Percentiles rank a stretch among this genome's conserved stretches.
Evolutionary conservation across 2,329 filamentous ascomycete species (phyloP).

Genomic region (Diplodia intermedia): DNA sequence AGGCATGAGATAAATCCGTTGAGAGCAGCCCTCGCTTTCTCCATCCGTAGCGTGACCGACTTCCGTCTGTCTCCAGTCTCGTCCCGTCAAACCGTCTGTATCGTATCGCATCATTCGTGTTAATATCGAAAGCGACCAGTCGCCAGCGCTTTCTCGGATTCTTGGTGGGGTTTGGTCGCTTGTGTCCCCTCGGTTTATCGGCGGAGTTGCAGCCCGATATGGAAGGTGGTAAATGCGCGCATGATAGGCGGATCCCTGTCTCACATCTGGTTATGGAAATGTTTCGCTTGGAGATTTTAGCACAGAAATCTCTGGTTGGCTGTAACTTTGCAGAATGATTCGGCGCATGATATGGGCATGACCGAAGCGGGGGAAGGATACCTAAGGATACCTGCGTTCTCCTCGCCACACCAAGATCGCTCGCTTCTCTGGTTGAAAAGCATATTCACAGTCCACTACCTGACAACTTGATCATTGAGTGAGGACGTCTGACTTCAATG

Average conservation of each 20-base stretch:
- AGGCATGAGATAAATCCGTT: background rate
- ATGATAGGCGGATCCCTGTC: conserved; percentile 8
- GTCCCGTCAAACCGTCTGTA: background rate
- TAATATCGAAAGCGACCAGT: background rate
- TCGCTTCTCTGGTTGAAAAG: too few relatives aligned
- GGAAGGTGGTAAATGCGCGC: conserved; percentile 25
- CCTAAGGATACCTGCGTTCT: too few relatives aligned
- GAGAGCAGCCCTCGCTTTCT: background rate
- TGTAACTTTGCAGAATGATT: too few relatives aligned
- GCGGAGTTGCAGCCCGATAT: background rate
- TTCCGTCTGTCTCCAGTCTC: background rate
- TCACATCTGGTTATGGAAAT: background rate
- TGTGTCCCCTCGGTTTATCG: background rate
- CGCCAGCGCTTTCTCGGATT: background rate
- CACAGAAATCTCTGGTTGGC: background rate
- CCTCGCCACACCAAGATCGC: too few relatives aligned
- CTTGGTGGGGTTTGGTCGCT: background rate
- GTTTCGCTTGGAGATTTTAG: background rate
- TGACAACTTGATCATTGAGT: too few relatives aligned
- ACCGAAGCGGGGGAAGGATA: too few relatives aligned
- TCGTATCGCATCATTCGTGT: background rate
- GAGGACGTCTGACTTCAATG: too few relatives aligned
- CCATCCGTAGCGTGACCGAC: background rate
- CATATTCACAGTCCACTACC: too few relatives aligned
- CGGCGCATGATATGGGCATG: too few relatives aligned